Evolutionary conservation across 108 stramenopile species (phyloP), one percentile per base, ranked within the genome.

Genomic region (Schizochytrium sp.): DNA sequence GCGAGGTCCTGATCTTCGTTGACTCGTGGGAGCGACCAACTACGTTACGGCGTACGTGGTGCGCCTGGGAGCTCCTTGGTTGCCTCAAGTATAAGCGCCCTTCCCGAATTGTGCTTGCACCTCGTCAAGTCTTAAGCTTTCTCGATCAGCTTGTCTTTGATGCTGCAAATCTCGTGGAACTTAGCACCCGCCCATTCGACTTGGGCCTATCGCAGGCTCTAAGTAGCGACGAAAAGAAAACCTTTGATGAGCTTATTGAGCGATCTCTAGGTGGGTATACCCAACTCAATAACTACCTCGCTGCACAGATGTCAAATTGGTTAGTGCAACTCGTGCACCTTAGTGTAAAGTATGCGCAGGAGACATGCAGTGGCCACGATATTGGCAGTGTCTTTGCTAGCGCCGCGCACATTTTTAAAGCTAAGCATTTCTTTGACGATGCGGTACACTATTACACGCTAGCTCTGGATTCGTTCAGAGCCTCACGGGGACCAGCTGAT

Each of bases 31-130:
- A 49, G 38, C 50, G 12, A 1, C 50, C 76, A 10, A 10, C 13
- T 17, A 38, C 40, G 12, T 28, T 83, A 53, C 47, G 47, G 2
- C 76, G 76, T 5, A 5, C 47, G 45, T 83, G 76, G 76, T 83
- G 76, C 76, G n/a, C 12, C 7, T 83, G 76, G 76, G 76, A 83
- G 53, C 76, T 83, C 50, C 55, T 55, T 55, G 76, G 76, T 10
- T 47, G 17, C 47, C 15, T 1, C 28, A 0, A 83, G 47, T 17
- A 40, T 28, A 13, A 40, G 50, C 13, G 5, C 4, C 42, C 1
- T 38, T 1, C 17, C 59, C 59, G 59, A n/a, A 60, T 60, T n/a
- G 64, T 69, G 0, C 44, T 69, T 69, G 64, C 64, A 44, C 64
- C 64, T 8, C 42, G 64, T 2, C 64, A 69, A 15, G 28, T 7